Base-by-base conservation (phyloP, 176 grass and related monocot species). In the Bolboschoenus planiculmis region DNA sequence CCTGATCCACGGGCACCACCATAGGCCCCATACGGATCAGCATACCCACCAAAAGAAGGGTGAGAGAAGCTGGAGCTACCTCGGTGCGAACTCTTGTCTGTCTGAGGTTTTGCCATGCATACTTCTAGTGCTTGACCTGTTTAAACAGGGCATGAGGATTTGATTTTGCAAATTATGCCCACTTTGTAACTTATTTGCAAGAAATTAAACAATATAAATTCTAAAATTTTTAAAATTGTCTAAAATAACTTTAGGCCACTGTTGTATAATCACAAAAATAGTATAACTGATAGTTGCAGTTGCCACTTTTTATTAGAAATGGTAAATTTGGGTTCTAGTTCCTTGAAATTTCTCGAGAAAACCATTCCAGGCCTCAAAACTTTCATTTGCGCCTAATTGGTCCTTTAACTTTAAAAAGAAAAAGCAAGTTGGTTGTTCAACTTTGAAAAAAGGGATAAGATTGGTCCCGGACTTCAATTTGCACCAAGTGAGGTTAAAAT, bases 1-100 rank as follows among this genome's bases (percentile, higher is more conserved):
- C 88, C 80, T 34, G 87, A 87, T 31, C 92, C 86, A 29, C 86
- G 84, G 4, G 76, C 82, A 3, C 87, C 92, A 78, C 95, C 90
- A 37, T 94, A 97, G 42, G 92, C 89, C 33, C 92, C 92, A 88
- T 99, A 99, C n/a, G 95, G 92, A 43, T 93, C 89, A 84, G 87
- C 84, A 82, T 92, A 89, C 75, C 91, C 90, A 3, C 91, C 87
- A 70, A 86, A 89, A 75, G 89, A 83, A 36, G 90, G 58, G 62
- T 91, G 85, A 78, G 92, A 86, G 35, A 87, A 88, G 83, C 55
- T 91, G 15, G 89, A 89, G 44, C 96, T 90, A 23, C 89, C 20
- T 65, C 88, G 93, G 50, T 84, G 76, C 7, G 84, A 61, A 65
- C 92, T 99, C 84, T 91, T 99, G 27, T 99, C 96, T 80, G 87